phyloP scores from a whole-genome alignment of 169 alveolate genomes.

The Eimeria necatrix region DNA sequence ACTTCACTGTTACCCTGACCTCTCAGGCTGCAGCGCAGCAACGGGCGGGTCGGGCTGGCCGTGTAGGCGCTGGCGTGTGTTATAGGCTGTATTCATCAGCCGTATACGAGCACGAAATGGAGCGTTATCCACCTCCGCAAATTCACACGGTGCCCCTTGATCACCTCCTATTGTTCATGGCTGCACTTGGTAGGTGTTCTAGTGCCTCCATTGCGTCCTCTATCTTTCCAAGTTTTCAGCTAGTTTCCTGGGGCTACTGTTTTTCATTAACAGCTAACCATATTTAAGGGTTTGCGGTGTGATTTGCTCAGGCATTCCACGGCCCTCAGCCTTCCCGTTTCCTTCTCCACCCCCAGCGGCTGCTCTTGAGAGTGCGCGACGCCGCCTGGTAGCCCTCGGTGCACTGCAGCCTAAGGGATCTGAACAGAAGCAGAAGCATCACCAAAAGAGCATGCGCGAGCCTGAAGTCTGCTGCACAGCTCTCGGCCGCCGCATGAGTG shows the following conservation, averaged over 20 bases:
- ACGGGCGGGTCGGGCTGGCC: conserved; percentile 99
- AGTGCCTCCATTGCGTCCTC: neutral
- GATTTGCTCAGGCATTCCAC: conserved; percentile 78
- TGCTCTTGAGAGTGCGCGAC: conserved; percentile 77
- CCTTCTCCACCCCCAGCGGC: conserved; percentile 80
- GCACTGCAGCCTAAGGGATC: conserved; percentile 73
- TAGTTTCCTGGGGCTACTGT: neutral
- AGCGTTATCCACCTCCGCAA: conserved; percentile 91
- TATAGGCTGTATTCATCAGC: conserved; percentile 94
- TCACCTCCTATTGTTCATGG: conserved; percentile 92
- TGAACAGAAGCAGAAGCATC: neutral
- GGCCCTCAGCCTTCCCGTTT: conserved; percentile 79
- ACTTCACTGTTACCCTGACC: conserved; percentile 93
- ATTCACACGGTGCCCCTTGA: conserved; percentile 92
- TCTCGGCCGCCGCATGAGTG: conserved; percentile 80
- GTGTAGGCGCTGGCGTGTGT: conserved; percentile 99
- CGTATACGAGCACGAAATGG: conserved; percentile 86
- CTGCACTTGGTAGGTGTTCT: conserved; percentile 89
- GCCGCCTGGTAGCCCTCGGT: conserved; percentile 77
- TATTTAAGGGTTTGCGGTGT: neutral
- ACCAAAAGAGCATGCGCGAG: conserved; percentile 58
- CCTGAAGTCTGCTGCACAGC: conserved; percentile 75
- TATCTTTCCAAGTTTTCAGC: neutral
- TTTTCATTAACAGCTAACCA: neutral
- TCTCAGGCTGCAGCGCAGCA: conserved; percentile 96